Evolutionary conservation across 106 monocot genomes (phyloP).

Genomic region (Dioscorea dumetorum): DNA sequence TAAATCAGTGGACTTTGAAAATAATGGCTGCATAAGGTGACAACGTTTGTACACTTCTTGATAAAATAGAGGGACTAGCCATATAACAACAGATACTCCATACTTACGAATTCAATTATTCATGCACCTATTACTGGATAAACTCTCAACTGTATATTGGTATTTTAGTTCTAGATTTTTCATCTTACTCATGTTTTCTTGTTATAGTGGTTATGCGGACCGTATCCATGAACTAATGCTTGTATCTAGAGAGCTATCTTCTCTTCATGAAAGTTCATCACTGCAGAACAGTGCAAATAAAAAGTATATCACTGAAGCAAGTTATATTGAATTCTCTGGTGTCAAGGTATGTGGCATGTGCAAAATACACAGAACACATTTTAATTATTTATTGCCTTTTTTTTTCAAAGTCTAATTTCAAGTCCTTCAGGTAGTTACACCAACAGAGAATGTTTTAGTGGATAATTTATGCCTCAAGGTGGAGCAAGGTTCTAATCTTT

Average conservation of each 20-base stretch:
- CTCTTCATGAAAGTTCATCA: slow-evolving; percentile 35
- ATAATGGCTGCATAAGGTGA: too few relatives aligned
- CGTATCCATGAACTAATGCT: slow-evolving; percentile 89
- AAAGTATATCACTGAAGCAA: slow-evolving; percentile 83
- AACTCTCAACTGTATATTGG: too few relatives aligned
- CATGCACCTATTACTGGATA: too few relatives aligned
- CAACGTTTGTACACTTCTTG: too few relatives aligned
- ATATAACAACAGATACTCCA: too few relatives aligned
- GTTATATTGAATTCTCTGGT: slow-evolving; percentile 83
- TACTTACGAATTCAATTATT: too few relatives aligned
- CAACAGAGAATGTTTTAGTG: slow-evolving; percentile 86
- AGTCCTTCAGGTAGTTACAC: slow-evolving; percentile 86
- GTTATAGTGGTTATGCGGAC: slow-evolving; percentile 90
- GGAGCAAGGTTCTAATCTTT: slow-evolving; percentile 92
- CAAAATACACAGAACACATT: neutral
- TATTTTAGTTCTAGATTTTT: neutral
- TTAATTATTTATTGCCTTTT: neutral
- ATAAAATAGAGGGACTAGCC: too few relatives aligned
- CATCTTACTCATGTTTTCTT: slow-evolving; percentile 6
- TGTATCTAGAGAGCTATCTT: slow-evolving; percentile 74
- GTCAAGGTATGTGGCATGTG: slow-evolving; percentile 59
- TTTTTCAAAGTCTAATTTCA: neutral
- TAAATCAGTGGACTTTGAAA: too few relatives aligned
- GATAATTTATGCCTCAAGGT: slow-evolving; percentile 76
- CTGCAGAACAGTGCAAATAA: slow-evolving; percentile 31